These are phyloP conservation scores for Chloris gayana DNA, from an alignment of 176 grass and related monocot genomes.

Conservation along the genomic window DNA sequence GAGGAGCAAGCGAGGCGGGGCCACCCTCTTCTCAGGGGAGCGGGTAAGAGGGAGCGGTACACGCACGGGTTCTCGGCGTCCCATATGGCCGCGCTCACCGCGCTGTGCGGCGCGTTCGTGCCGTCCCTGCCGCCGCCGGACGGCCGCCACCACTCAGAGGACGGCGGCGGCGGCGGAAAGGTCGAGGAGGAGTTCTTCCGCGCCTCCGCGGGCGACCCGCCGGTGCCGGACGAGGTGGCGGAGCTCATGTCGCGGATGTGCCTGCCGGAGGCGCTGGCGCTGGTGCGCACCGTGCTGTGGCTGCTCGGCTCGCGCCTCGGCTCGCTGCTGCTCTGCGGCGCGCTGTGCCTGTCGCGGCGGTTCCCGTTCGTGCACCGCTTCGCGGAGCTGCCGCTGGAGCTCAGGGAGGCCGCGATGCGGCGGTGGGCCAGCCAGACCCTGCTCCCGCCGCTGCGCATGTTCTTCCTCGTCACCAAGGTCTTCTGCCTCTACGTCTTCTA, in stretches of 20 bases:
- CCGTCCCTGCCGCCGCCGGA: slow-evolving; percentile 44
- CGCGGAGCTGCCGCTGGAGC: slow-evolving; percentile 50
- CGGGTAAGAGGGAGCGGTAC: slow-evolving; percentile 40
- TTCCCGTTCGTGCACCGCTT: slow-evolving; percentile 72
- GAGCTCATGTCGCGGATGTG: slow-evolving; percentile 62
- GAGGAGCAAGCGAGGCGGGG: slow-evolving; percentile 37
- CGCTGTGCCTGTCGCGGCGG: slow-evolving; percentile 42
- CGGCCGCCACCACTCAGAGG: not conserved
- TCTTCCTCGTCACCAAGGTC: slow-evolving; percentile 70
- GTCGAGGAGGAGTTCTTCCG: slow-evolving; percentile 53
- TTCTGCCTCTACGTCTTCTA: slow-evolving; percentile 79
- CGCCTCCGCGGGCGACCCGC: slow-evolving; percentile 65
- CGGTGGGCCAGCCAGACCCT: slow-evolving; percentile 66
- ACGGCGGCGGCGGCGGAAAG: not conserved
- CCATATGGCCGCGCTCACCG: slow-evolving; percentile 65
- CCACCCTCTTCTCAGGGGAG: slow-evolving; percentile 66
- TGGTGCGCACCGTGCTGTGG: slow-evolving; percentile 74
- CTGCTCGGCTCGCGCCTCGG: slow-evolving; percentile 69
- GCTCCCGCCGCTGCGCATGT: slow-evolving; percentile 63
- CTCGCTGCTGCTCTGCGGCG: slow-evolving; percentile 70
- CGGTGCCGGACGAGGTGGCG: slow-evolving; percentile 78
- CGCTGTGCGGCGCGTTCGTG: slow-evolving; percentile 59
- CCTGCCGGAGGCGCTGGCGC: slow-evolving; percentile 49
- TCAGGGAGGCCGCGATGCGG: slow-evolving; percentile 54
- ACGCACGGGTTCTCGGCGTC: slow-evolving; percentile 79